Conservation (phyloP, 176 grass and related monocot genomes). For the Olyra latifolia region DNA sequence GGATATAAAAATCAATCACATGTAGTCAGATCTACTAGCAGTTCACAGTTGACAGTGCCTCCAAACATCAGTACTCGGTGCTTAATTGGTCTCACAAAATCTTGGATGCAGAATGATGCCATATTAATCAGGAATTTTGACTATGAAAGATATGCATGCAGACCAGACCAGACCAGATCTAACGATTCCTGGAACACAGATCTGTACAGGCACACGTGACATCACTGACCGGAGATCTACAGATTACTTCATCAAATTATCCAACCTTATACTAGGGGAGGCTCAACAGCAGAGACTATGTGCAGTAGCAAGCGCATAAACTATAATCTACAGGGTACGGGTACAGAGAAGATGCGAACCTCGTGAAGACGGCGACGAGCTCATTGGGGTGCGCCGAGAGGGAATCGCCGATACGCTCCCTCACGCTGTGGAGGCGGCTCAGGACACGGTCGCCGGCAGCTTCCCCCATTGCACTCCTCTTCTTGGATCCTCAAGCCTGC, state of each 20-base stretch:
- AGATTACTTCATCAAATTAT: background rate
- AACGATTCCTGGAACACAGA: background rate
- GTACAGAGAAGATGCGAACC: conserved; percentile 42
- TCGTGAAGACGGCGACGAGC: conserved; percentile 94
- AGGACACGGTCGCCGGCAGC: conserved; percentile 58
- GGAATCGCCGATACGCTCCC: conserved; percentile 80
- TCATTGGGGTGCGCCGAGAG: conserved; percentile 97
- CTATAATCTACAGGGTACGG: background rate
- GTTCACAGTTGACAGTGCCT: background rate
- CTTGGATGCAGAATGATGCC: background rate
- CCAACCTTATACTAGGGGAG: background rate
- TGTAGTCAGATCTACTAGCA: conserved; percentile 22
- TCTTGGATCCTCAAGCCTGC: conserved; percentile 46
- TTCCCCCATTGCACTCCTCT: conserved; percentile 59
- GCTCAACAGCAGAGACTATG: background rate
- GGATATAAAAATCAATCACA: background rate
- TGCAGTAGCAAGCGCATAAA: background rate
- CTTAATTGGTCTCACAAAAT: conserved; percentile 11
- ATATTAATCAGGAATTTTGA: background rate
- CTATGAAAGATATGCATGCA: background rate
- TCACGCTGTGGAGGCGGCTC: conserved; percentile 87
- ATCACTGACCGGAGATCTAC: background rate
- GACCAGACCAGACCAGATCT: conserved; percentile 22
- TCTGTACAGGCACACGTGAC: background rate
- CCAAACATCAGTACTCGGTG: conserved; percentile 15